Evolutionary conservation across 352 stramenopile genomes (phyloP).

Genomic region (Stramenopiles sp.): DNA sequence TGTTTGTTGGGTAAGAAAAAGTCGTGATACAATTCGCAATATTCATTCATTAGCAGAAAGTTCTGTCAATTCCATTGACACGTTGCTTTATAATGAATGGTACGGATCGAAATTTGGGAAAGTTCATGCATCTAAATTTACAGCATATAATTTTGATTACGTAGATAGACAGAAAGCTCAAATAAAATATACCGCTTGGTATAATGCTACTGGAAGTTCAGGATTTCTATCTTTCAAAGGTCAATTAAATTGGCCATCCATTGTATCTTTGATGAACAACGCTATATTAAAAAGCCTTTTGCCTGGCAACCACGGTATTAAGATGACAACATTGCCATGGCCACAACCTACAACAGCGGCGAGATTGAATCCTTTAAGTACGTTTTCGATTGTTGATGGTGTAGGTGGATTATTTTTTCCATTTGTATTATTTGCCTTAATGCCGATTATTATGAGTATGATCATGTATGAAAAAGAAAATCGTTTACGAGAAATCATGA

Average conservation of each 20-base stretch:
- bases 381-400: background rate
- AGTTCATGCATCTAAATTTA: background rate
- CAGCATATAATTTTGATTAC: background rate
- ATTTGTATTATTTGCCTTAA: background rate
- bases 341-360: background rate
- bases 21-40: background rate
- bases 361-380: background rate
- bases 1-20: background rate
- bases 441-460: constrained; percentile 1
- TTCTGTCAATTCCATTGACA: background rate
- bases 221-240: background rate
- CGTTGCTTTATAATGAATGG: background rate
- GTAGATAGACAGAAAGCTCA: background rate
- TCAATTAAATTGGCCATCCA: background rate
- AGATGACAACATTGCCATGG: background rate
- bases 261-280: background rate
- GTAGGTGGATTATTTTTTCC: background rate
- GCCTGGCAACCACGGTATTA: background rate
- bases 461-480: constrained; percentile 5
- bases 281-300: background rate
- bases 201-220: background rate
- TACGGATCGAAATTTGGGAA: background rate
- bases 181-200: background rate
- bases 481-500: background rate
- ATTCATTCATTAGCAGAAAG: background rate